Conservation (phyloP, 345 rosid genomes). For the Eucalyptus erythrocorys region DNA sequence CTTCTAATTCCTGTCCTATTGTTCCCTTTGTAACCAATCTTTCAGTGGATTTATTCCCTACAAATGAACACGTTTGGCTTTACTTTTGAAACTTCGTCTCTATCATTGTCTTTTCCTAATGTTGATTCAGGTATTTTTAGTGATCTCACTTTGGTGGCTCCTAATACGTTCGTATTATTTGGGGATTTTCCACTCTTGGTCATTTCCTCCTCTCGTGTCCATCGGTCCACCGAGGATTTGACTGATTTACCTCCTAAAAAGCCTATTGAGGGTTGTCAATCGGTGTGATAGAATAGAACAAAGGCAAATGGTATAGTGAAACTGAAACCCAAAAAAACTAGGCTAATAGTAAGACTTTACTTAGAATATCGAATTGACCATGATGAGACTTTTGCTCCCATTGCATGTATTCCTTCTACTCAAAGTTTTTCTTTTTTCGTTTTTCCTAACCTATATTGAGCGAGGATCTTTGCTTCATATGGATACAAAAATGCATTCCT, state of each 20-base stretch:
- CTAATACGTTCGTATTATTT: neutral
- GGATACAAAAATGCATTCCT: neutral
- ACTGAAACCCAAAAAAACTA: neutral
- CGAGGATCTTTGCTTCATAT: neutral
- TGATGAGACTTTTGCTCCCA: neutral
- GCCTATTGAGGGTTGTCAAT: neutral
- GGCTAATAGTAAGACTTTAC: neutral
- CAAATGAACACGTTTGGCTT: neutral
- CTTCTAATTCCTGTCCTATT: neutral
- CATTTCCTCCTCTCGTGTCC: no score
- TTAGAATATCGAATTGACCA: neutral
- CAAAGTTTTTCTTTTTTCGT: neutral
- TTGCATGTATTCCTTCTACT: neutral
- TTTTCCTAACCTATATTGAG: neutral
- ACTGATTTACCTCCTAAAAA: neutral
- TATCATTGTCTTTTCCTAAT: neutral
- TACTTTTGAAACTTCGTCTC: neutral
- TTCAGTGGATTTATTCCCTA: neutral
- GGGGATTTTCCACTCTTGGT: neutral
- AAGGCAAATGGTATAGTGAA: neutral
- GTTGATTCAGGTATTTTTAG: neutral
- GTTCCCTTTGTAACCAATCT: neutral
- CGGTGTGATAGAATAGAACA: neutral
- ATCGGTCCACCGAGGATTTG: neutral
- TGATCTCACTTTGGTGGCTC: neutral